Evolutionary conservation across 805 yeast genomes (phyloP).

Genomic region (Candida orba): DNA sequence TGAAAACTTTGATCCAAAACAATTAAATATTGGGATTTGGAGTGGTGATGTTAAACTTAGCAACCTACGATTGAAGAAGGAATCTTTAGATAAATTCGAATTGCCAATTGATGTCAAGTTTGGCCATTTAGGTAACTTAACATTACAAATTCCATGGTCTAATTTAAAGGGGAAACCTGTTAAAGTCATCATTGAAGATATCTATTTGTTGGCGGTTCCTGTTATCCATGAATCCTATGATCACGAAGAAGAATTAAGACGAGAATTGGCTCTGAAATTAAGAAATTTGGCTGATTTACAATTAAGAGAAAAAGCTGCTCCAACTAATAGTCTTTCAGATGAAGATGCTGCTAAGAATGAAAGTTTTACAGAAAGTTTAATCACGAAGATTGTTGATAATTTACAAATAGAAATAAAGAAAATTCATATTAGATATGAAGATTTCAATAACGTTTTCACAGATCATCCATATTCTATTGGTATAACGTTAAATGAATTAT

Average conservation of each 20-base stretch:
- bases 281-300: conserved; percentile 62
- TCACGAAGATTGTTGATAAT: conserved; percentile 89
- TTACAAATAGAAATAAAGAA: conserved; percentile 85
- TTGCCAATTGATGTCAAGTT: conserved; percentile 82
- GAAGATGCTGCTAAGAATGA: conserved; percentile 51
- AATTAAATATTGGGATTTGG: conserved; percentile 94
- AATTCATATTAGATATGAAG: conserved; percentile 91
- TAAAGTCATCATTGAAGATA: conserved; percentile 78
- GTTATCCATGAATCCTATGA: conserved; percentile 49
- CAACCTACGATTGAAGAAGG: conserved; percentile 74
- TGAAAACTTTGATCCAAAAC: conserved; percentile 93
- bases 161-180: conserved; percentile 91
- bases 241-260: conserved; percentile 45
- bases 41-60: conserved; percentile 88
- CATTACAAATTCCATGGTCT: conserved; percentile 95
- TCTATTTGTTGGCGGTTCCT: conserved; percentile 76
- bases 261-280: conserved; percentile 59
- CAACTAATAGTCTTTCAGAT: conserved; percentile 26
- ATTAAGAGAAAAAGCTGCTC: conserved; percentile 38
- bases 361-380: conserved; percentile 76
- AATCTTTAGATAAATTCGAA: conserved; percentile 79
- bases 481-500: conserved; percentile 71
- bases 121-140: conserved; percentile 85
- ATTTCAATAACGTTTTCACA: conserved; percentile 57
- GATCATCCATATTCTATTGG: conserved; percentile 79